Evolutionary conservation across 2,329 filamentous ascomycete species (phyloP), one percentile per base, ranked within the genome.

Genomic region (Fusarium verrucosum): DNA sequence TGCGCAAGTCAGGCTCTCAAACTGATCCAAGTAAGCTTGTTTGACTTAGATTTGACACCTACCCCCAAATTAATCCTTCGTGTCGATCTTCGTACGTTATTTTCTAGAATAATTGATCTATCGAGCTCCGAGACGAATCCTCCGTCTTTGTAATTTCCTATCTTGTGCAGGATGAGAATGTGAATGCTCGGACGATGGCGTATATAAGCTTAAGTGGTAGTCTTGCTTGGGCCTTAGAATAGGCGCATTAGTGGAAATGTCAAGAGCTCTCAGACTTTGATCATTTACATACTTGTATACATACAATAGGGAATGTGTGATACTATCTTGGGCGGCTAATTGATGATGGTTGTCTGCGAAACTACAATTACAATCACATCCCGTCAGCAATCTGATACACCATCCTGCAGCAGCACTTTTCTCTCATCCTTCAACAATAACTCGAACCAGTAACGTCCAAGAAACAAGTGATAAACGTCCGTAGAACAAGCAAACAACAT

Each of bases 21-120:
- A 66, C 20, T 65, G 58, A 43, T 40, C 47, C 28, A 65, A 62
- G 57, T 46, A 17, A 40, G 43, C 16, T 28, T 62, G 13, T 65
- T 62, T 49, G 46, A 52, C 10, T 26, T 66, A 16, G 49, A 66
- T 36, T 65, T 65, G 41, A 33, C 49, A 16, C 45, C 42, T 10
- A 30, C 58, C 14, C 49, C 10, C 7, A 50, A 50, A 13, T 19
- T 23, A 22, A 10, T 47, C 22, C n/a, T 26, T 19, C 26, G 5
- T 40, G 41, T 16, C 22, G 45, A 4, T 46, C 58, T 20, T 35
- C 33, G 7, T 44, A 56, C 8, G 49, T 50, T 40, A n/a, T 13
- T 51, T 57, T 57, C 26, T 28, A 52, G 37, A 43, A 56, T 1
- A 49, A 50, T 8, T 51, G 57, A 0, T 36, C 41, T 8, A 16